phyloP scores from a whole-genome alignment of 768 basidiomycete genomes.

The Hygrophorus pudorinus region DNA sequence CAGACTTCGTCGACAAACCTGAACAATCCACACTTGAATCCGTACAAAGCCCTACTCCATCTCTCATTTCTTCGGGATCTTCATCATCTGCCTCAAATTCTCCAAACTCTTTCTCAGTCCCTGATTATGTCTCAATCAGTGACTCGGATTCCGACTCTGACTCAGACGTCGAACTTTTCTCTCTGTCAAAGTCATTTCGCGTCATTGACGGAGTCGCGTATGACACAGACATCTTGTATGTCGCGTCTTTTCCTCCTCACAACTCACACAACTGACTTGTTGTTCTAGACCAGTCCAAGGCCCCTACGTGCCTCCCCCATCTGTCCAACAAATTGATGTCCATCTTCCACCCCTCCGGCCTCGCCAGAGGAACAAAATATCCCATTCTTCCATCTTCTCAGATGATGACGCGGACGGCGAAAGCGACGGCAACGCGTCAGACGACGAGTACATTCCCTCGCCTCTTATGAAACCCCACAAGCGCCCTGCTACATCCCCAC shows the following conservation, averaged over 20 bases:
- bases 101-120: neutral
- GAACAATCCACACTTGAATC: too few relatives aligned
- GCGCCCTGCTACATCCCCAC: neutral
- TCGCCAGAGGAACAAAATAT: neutral
- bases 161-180: neutral
- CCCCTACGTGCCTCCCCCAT: neutral
- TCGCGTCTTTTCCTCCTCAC: too few relatives aligned
- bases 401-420: neutral
- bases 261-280: too few relatives aligned
- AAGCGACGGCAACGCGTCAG: conserved; percentile 1
- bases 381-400: neutral
- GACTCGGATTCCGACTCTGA: neutral
- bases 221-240: too few relatives aligned
- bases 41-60: too few relatives aligned
- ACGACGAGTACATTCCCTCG: conserved; percentile 8
- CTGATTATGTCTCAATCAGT: neutral
- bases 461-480: neutral
- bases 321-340: neutral
- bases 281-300: too few relatives aligned
- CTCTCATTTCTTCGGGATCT: too few relatives aligned
- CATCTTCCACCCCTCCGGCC: neutral
- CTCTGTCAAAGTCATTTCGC: neutral
- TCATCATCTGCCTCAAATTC: neutral
- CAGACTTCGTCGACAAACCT: neutral
- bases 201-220: too few relatives aligned